Evolutionary conservation across 495 filamentous ascomycete genomes (phyloP).

Genomic region (Penicillium parvum): DNA sequence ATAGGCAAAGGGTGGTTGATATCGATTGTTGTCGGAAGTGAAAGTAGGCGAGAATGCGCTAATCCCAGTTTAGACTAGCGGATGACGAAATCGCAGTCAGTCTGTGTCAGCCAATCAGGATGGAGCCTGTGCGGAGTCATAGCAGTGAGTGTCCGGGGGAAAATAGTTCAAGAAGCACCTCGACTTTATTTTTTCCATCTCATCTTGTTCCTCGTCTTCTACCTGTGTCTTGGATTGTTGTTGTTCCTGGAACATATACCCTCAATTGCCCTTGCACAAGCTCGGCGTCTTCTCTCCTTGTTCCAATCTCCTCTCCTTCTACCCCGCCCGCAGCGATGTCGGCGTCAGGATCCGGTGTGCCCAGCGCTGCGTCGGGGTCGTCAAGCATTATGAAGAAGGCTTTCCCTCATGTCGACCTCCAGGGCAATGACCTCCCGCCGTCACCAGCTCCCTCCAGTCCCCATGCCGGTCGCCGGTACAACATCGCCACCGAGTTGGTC

Average conservation of each 20-base stretch:
- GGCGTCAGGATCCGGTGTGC: conserved; percentile 37
- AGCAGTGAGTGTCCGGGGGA: conserved; percentile 17
- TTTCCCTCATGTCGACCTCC: conserved; percentile 70
- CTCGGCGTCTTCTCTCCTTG: not conserved
- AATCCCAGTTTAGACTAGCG: too few relatives aligned
- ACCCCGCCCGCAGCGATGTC: conserved; percentile 45
- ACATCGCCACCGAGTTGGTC: conserved; percentile 91
- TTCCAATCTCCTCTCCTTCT: conserved; percentile 8
- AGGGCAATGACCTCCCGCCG: conserved; percentile 87
- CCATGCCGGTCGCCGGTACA: conserved; percentile 76
- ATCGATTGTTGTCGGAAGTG: too few relatives aligned
- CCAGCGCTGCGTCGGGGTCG: conserved; percentile 20
- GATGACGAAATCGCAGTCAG: conserved; percentile 29
- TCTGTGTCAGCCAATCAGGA: conserved; percentile 25
- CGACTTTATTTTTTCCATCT: conserved; percentile 5
- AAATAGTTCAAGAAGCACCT: not conserved
- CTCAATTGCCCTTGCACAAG: not conserved
- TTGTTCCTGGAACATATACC: not conserved
- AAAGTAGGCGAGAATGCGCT: too few relatives aligned
- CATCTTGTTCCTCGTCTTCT: conserved; percentile 3
- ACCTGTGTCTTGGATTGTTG: not conserved
- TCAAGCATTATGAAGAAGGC: conserved; percentile 56
- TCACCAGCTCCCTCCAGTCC: conserved; percentile 94
- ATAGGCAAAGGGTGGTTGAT: too few relatives aligned
- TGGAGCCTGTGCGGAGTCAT: conserved; percentile 16